phyloP scores from a whole-genome alignment of 371 early-diverging fungal genomes.

The Fennellomyces sp. region DNA sequence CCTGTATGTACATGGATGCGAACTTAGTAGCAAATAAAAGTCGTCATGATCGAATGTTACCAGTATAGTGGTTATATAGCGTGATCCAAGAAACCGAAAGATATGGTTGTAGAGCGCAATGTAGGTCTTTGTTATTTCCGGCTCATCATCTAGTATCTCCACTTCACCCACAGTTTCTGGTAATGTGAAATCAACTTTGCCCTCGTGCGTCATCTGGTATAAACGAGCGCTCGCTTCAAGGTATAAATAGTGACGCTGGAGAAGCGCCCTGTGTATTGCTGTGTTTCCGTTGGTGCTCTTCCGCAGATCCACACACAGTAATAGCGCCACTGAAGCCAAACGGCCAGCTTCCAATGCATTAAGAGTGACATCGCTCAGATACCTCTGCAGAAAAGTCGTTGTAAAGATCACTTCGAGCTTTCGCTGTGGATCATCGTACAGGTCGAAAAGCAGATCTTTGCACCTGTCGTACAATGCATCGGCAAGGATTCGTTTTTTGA shows the following conservation, averaged over 20 bases:
- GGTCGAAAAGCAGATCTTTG: background rate
- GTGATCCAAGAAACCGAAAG: background rate
- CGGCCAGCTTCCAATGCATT: background rate
- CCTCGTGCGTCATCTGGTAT: background rate
- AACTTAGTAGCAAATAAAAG: background rate
- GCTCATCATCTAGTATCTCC: background rate
- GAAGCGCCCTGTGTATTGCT: background rate
- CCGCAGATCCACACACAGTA: background rate
- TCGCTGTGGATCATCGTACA: background rate
- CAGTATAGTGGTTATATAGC: background rate
- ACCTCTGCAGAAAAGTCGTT: background rate
- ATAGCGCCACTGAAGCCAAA: background rate
- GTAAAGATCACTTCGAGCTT: background rate
- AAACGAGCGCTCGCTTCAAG: background rate
- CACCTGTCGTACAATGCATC: background rate
- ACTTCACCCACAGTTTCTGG: background rate
- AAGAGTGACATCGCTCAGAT: background rate
- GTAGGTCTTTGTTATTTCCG: background rate
- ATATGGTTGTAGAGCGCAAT: background rate
- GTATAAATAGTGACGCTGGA: background rate
- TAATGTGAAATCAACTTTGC: background rate
- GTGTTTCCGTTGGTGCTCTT: background rate
- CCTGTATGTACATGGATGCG: background rate
- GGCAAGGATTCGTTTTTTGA: background rate
- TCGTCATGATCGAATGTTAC: background rate